Conservation (phyloP, 306 rosid species). For the Dalbergia cultrata region DNA sequence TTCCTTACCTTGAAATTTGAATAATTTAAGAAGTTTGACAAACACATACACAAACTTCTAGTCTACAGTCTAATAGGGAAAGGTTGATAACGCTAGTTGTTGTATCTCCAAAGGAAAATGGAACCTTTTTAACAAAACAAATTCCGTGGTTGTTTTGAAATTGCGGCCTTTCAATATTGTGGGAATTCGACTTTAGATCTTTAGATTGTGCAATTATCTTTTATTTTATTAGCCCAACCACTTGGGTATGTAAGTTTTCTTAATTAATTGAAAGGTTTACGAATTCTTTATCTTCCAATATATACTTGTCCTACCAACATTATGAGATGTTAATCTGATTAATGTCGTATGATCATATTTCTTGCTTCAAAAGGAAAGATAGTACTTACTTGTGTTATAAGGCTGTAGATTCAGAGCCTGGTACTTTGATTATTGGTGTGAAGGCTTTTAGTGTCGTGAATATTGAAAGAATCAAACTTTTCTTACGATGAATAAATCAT, state of each 20-base stretch:
- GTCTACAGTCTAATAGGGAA: not conserved
- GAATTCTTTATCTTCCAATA: not conserved
- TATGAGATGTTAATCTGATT: not conserved
- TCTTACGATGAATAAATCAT: not conserved
- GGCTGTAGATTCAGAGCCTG: not conserved
- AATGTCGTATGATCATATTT: not conserved
- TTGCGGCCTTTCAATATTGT: not conserved
- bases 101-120: slow-evolving; percentile 19
- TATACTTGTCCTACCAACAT: slow-evolving; percentile 3
- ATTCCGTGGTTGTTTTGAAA: slow-evolving; percentile 10
- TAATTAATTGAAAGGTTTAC: no score
- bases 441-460: not conserved
- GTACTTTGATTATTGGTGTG: not conserved
- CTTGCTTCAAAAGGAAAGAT: not conserved
- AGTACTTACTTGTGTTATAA: not conserved
- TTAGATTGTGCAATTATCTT: not conserved
- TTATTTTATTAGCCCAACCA: not conserved
- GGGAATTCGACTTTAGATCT: not conserved
- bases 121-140: not conserved
- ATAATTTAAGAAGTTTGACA: not conserved
- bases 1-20: not conserved
- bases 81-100: slow-evolving; percentile 21
- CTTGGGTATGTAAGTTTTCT: not conserved
- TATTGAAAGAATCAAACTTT: not conserved
- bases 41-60: not conserved